phyloP scores from a whole-genome alignment of 805 yeast species.

The Teunomyces lycoperdinae region DNA sequence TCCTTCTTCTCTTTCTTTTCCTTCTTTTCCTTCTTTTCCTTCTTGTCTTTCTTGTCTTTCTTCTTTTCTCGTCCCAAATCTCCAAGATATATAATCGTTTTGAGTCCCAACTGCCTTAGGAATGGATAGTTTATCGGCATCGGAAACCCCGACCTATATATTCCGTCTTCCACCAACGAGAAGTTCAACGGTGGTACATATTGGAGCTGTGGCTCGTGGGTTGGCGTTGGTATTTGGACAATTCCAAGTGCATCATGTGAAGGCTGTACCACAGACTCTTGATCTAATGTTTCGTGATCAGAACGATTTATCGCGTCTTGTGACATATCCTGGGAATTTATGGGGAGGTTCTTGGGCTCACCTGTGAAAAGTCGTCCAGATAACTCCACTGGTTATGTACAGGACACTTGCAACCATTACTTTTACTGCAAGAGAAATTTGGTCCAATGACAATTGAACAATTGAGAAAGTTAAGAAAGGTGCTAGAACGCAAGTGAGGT shows the following conservation, averaged over 20 bases:
- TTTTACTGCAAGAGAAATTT: not conserved
- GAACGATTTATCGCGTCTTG: not conserved
- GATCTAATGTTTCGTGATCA: not conserved
- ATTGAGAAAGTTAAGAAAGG: too few species aligned
- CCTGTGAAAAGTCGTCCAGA: not conserved
- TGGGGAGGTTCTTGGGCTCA: not conserved
- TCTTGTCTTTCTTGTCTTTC: constrained; percentile 10
- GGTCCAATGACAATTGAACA: not conserved
- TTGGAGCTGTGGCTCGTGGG: constrained; percentile 10
- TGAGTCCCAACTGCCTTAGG: constrained; percentile 61
- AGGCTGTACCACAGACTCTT: not conserved
- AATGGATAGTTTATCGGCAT: constrained; percentile 83
- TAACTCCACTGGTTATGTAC: not conserved
- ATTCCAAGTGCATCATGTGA: not conserved
- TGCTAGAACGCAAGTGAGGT: too few species aligned
- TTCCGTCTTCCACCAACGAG: constrained; percentile 80
- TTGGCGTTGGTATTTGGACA: not conserved
- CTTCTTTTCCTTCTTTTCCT: constrained; percentile 9
- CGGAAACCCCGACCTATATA: constrained; percentile 93
- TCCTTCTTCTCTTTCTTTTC: constrained; percentile 14
- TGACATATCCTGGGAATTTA: not conserved
- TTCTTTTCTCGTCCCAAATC: constrained; percentile 46
- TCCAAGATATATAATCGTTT: constrained; percentile 79
- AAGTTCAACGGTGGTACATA: constrained; percentile 90
- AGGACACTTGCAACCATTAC: not conserved